Conservation (phyloP, 176 grass and related monocot genomes). For the Oryza meyeriana region DNA sequence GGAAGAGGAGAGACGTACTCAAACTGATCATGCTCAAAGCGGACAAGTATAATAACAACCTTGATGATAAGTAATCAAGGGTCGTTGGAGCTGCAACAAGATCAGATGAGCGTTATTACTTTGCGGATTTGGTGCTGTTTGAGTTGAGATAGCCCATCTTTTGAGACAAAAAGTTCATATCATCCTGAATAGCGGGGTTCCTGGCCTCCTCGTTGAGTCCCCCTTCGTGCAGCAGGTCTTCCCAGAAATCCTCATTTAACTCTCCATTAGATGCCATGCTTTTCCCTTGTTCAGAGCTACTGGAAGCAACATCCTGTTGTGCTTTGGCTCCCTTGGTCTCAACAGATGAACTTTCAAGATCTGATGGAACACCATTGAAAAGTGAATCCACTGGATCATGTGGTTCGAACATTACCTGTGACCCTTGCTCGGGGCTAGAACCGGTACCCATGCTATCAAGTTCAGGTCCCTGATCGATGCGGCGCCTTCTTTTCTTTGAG, state of each 20-base stretch:
- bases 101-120: neutral
- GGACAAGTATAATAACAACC: neutral
- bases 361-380: constrained; percentile 18
- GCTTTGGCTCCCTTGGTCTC: constrained; percentile 25
- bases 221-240: constrained; percentile 74
- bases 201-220: constrained; percentile 29
- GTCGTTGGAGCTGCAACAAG: neutral
- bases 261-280: constrained; percentile 45
- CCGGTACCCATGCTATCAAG: constrained; percentile 40
- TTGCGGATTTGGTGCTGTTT: constrained; percentile 10
- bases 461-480: constrained; percentile 52
- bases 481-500: constrained; percentile 76
- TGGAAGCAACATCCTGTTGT: neutral
- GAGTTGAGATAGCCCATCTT: constrained; percentile 40
- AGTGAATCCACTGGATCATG: constrained; percentile 17
- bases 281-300: constrained; percentile 15
- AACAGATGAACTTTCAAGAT: constrained; percentile 41
- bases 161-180: constrained; percentile 50
- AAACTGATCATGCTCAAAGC: neutral
- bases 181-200: constrained; percentile 27
- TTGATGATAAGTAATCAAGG: neutral
- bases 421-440: constrained; percentile 43
- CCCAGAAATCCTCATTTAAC: constrained; percentile 94
- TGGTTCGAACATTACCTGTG: constrained; percentile 30
- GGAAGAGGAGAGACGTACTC: neutral